Conservation (phyloP, 352 stramenopile species). For the Phytophthora gonapodyides region DNA sequence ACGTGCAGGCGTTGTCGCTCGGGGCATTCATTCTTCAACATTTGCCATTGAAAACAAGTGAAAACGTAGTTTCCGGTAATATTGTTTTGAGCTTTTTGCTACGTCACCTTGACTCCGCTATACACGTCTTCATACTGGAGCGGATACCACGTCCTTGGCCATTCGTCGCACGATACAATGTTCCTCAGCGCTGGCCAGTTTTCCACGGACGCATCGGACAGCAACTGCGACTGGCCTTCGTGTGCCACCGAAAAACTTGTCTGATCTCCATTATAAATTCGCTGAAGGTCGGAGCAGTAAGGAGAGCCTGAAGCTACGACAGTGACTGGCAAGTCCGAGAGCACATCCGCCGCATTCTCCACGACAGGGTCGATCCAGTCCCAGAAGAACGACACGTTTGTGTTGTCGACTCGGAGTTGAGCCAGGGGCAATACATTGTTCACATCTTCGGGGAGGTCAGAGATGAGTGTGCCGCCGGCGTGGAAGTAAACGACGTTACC, state of each 20-base stretch:
- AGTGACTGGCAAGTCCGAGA: neutral
- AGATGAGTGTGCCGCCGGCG: neutral
- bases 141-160: slow-evolving; percentile 1
- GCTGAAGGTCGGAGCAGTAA: neutral
- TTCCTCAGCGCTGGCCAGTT: neutral
- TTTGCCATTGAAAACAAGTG: no score
- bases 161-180: neutral
- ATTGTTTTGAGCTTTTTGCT: no score
- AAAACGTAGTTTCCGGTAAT: no score
- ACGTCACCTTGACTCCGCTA: neutral
- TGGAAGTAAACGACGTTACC: neutral
- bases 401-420: slow-evolving; percentile 1
- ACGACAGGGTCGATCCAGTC: neutral
- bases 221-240: neutral
- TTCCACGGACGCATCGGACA: no score
- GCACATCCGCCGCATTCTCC: neutral
- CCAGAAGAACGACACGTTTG: slow-evolving; percentile 5
- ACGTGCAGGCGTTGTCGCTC: no score
- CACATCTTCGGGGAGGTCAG: neutral
- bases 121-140: slow-evolving; percentile 4
- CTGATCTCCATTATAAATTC: slow-evolving; percentile 1
- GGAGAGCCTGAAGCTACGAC: neutral
- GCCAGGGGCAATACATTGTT: neutral
- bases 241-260: neutral
- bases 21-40: no score